Base-by-base conservation (phyloP, 257 asterid genomes). In the Plantago major region DNA sequence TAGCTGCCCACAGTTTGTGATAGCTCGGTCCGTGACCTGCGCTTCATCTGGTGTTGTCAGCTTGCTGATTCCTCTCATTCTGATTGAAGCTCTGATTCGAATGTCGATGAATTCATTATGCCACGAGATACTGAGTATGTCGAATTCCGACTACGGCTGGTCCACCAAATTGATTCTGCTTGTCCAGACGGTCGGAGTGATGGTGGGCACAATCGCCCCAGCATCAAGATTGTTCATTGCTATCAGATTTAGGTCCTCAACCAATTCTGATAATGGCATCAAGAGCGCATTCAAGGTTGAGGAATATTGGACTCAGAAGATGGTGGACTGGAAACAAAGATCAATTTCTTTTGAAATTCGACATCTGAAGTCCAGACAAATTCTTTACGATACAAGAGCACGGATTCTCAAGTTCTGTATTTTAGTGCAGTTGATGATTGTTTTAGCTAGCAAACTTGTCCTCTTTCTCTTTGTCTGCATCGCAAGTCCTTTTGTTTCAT, bases 311-410 rank as follows among this genome's bases (percentile, higher is more conserved):
- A 80, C 73, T 9, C 77, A 70, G 55, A 80, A 65, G 62, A 65
- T 80, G 66, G 81, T 66, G 63, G 86, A 80, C n/a, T 80, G 82
- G 86, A 69, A 75, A 46, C 73, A 71, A 45, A 22, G 79, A 33
- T 69, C 82, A 0, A 42, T 80, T 4, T 49, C 70, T 15, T 49
- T 62, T 3, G 37, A 64, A 22, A 67, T 77, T 60, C 64, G 64
- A 26, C 60, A 64, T 40, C 37, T 65, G 42, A 72, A 63, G 68
- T 55, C 67, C 30, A 73, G 79, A 58, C 70, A 71, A 62, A 8
- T 55, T 22, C 13, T 79, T 46, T 79, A 79, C 58, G 28, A 38
- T 43, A 38, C 66, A 38, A 76, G 69, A 73, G 76, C 74, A 16
- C 19, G 4, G 30, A 43, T 70, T 61, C 75, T 79, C 7, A 70